These are phyloP conservation scores for Emericellopsis atlantica DNA, from an alignment of 2,329 filamentous ascomycete species.

Conservation along the genomic window DNA sequence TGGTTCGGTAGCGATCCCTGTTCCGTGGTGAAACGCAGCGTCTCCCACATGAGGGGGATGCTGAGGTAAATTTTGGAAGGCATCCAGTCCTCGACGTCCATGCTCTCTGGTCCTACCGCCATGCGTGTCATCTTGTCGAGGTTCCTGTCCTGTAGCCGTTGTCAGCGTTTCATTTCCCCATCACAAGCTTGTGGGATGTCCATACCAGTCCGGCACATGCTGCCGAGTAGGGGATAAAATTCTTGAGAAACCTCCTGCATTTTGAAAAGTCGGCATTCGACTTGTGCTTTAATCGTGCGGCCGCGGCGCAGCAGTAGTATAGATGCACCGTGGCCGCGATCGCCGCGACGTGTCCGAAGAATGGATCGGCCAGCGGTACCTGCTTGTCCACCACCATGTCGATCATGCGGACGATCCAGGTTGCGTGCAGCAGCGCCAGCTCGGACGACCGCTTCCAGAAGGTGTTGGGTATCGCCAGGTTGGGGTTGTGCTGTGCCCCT, in stretches of 20 bases:
- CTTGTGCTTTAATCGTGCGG: constrained; percentile 33
- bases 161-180: constrained; percentile 4
- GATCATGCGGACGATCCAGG: constrained; percentile 40
- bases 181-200: constrained; percentile 5
- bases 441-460: constrained; percentile 41
- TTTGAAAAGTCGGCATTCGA: constrained; percentile 38
- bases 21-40: constrained; percentile 30
- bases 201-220: constrained; percentile 30
- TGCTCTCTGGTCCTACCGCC: constrained; percentile 31
- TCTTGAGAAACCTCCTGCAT: constrained; percentile 33
- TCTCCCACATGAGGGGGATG: constrained; percentile 39
- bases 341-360: constrained; percentile 36
- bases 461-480: constrained; percentile 37
- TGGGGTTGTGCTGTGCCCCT: constrained; percentile 36
- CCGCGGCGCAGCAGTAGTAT: constrained; percentile 38
- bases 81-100: constrained; percentile 37
- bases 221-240: constrained; percentile 31
- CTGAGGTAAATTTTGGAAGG: constrained; percentile 38
- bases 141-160: constrained; percentile 24
- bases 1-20: constrained; percentile 16
- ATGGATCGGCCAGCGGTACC: constrained; percentile 33
- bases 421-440: constrained; percentile 35
- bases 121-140: constrained; percentile 35
- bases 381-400: constrained; percentile 40
- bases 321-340: constrained; percentile 40